These are phyloP conservation scores for Obelidium mucronatum DNA, from an alignment of 192 early-diverging fungal species.

Conservation along the genomic window DNA sequence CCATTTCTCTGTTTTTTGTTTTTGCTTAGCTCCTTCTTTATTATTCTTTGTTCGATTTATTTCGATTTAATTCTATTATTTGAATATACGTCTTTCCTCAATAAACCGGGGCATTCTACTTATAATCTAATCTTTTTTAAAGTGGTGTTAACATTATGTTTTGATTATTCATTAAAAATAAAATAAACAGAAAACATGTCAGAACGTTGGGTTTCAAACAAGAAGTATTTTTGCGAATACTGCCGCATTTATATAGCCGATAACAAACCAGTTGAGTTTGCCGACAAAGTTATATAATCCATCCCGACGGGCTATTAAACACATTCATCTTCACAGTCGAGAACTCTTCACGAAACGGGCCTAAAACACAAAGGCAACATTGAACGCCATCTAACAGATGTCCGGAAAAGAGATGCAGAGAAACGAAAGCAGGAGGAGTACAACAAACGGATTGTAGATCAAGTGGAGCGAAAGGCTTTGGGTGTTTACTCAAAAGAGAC, in stretches of 20 bases:
- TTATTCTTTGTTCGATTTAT: too few relatives aligned
- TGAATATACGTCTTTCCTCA: too few relatives aligned
- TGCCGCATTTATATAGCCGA: constrained; percentile 83
- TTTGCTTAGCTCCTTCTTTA: too few relatives aligned
- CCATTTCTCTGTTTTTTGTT: too few relatives aligned
- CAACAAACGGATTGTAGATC: constrained; percentile 48
- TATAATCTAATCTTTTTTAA: too few relatives aligned
- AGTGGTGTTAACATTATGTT: too few relatives aligned
- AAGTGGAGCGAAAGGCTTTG: constrained; percentile 11
- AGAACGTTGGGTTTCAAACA: constrained; percentile 71
- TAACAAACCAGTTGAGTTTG: constrained; percentile 76
- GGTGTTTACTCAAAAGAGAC: too few relatives aligned
- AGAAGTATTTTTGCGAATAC: constrained; percentile 86
- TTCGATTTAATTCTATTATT: too few relatives aligned
- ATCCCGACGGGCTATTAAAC: neutral
- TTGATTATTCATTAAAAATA: too few relatives aligned
- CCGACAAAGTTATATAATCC: neutral
- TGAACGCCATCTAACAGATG: constrained; percentile 73
- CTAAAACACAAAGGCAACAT: constrained; percentile 86
- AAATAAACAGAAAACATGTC: constrained; percentile 42
- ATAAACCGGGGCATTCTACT: too few relatives aligned
- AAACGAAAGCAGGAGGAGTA: constrained; percentile 69
- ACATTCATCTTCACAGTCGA: constrained; percentile 51
- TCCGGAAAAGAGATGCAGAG: constrained; percentile 65
- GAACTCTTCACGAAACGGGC: constrained; percentile 76